Conservation (phyloP, 257 asterid genomes). For the Avicennia marina region DNA sequence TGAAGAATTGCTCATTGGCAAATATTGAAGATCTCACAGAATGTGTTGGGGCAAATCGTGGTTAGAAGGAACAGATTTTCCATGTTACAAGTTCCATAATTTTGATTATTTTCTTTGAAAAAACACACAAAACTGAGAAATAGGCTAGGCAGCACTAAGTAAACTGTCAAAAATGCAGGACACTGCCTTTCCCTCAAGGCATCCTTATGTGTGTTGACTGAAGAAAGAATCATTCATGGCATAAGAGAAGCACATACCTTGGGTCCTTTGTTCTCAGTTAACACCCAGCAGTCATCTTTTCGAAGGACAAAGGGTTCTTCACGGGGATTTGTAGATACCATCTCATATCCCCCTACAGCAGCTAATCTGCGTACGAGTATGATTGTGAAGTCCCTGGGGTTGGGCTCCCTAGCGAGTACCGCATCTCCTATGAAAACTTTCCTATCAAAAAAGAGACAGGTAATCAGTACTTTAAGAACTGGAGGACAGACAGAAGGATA, state of each 20-base stretch:
- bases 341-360: slow-evolving; percentile 79
- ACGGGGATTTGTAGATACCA: slow-evolving; percentile 61
- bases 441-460: slow-evolving; percentile 35
- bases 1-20: too few relatives aligned
- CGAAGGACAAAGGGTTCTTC: slow-evolving; percentile 76
- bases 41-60: too few relatives aligned
- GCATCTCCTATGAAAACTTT: slow-evolving; percentile 68
- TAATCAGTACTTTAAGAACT: slow-evolving; percentile 4
- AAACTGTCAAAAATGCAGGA: too few relatives aligned
- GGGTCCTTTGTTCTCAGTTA: slow-evolving; percentile 67
- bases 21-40: too few relatives aligned
- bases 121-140: too few relatives aligned
- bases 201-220: too few relatives aligned
- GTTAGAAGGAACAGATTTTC: too few relatives aligned
- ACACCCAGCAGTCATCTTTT: slow-evolving; percentile 82
- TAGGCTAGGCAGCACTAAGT: too few relatives aligned
- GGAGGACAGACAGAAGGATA: neutral
- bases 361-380: slow-evolving; percentile 81
- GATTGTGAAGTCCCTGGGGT: slow-evolving; percentile 33
- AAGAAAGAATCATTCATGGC: neutral
- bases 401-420: slow-evolving; percentile 72
- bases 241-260: slow-evolving; percentile 48
- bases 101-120: too few relatives aligned
- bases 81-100: too few relatives aligned
- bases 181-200: too few relatives aligned